Evolutionary conservation across 257 asterid species (phyloP), one percentile per base, ranked within the genome.

Genomic region (Lantana camara): DNA sequence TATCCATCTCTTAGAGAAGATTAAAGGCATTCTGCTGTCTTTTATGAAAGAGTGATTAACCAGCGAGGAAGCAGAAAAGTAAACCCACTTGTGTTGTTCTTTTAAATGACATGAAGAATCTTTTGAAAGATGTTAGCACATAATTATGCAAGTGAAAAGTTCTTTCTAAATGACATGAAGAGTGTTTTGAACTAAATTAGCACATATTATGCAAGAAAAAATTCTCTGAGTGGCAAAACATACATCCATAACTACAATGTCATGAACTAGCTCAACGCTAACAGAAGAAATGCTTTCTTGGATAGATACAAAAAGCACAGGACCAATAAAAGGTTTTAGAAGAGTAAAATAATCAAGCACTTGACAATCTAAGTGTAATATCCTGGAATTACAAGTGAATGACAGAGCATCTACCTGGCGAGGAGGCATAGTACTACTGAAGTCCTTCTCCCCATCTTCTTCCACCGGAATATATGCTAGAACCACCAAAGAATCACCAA

Each of bases 401-500:
- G 64, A 58, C 17, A 30, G 50, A 66, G 65, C 19, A 76, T 60
- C 61, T 75, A 90, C 99, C 98, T 94, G 99, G 37, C 95, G 87
- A 58, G 98, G 90, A 70, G 96, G 89, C 60, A 84, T 72, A 66
- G 74, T 65, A 73, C 90, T 81, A 75, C 85, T 84, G 75, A 86
- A 85, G 71, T 90, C 89, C 73, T 86, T 85, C 54, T 85, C 95
- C 64, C 91, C 92, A 46, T 94, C 95, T 80, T 84, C 97, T 77
- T 82, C 95, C 73, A 80, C 88, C 5, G 95, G 88, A 70, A 94
- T 82, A 77, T 88, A 88, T 55, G 99, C 99, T 54, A 94, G 84
- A 76, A 90, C 77, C 44, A 94, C 98, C 91, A 94, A 90, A 63
- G 91, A 73, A 82, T 90, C 98, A 69, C 95, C 98, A 85, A 88